These are phyloP conservation scores for Cornus suecica DNA, from an alignment of 148 eudicot genomes.

Conservation along the genomic window DNA sequence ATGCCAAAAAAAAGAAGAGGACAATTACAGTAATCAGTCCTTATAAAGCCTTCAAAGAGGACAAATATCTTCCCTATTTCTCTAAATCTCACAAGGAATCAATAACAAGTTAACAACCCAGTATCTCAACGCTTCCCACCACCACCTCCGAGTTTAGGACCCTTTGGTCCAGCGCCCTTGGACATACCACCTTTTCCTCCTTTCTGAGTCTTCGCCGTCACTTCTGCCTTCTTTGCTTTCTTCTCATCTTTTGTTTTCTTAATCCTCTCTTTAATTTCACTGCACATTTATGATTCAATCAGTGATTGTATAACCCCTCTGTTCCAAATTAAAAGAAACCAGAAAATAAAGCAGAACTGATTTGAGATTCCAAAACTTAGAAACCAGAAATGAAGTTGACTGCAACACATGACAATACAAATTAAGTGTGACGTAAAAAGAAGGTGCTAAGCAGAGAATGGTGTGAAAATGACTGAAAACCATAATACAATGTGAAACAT, in stretches of 20 bases:
- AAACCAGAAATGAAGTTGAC: background rate
- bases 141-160: conserved; percentile 31
- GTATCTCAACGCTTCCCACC: conserved; percentile 21
- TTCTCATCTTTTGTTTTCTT: conserved; percentile 36
- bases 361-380: background rate
- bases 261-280: conserved; percentile 37
- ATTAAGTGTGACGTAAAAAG: background rate
- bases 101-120: background rate
- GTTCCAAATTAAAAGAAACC: too few species aligned
- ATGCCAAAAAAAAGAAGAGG: background rate
- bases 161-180: conserved; percentile 23
- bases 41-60: background rate
- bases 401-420: background rate
- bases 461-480: background rate
- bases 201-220: conserved; percentile 24
- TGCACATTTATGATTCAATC: background rate
- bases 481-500: background rate
- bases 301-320: too few species aligned
- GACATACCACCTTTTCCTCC: conserved; percentile 23
- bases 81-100: background rate
- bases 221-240: conserved; percentile 38
- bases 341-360: too few species aligned
- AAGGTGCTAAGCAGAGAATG: background rate
- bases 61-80: background rate
- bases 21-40: background rate